Conservation (phyloP, 345 rosid species). For the Populus davidiana region DNA sequence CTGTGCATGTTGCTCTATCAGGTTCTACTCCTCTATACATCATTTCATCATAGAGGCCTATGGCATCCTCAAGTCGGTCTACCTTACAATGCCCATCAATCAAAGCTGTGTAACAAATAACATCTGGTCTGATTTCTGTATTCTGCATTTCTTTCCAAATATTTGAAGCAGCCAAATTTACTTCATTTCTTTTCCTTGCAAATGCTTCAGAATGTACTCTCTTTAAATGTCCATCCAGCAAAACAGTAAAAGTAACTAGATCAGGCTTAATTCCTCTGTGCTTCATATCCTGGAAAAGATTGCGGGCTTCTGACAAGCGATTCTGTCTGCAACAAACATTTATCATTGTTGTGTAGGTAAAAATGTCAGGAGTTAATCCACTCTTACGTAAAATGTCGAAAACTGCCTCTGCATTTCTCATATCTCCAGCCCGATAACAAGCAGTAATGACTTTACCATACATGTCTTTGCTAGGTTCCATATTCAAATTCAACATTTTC, state of each 20-base stretch:
- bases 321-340: constrained; percentile 50
- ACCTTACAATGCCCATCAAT: constrained; percentile 54
- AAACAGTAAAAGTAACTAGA: constrained; percentile 55
- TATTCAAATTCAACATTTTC: constrained; percentile 38
- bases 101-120: constrained; percentile 56
- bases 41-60: constrained; percentile 42
- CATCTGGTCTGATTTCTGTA: constrained; percentile 44
- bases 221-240: constrained; percentile 43
- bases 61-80: constrained; percentile 41
- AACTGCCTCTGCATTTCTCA: constrained; percentile 37
- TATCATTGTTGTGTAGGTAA: constrained; percentile 65
- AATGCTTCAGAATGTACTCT: no score
- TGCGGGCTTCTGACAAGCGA: constrained; percentile 36
- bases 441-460: constrained; percentile 36
- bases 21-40: constrained; percentile 55
- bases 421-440: constrained; percentile 39
- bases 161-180: no score
- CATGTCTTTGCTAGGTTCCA: constrained; percentile 26
- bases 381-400: constrained; percentile 33
- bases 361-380: constrained; percentile 46
- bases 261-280: constrained; percentile 58
- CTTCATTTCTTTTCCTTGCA: no score
- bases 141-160: constrained; percentile 31
- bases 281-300: constrained; percentile 51
- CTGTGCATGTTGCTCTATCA: constrained; percentile 51